Evolutionary conservation across 768 basidiomycete genomes (phyloP).

Genomic region (Rhizopogon sp.): DNA sequence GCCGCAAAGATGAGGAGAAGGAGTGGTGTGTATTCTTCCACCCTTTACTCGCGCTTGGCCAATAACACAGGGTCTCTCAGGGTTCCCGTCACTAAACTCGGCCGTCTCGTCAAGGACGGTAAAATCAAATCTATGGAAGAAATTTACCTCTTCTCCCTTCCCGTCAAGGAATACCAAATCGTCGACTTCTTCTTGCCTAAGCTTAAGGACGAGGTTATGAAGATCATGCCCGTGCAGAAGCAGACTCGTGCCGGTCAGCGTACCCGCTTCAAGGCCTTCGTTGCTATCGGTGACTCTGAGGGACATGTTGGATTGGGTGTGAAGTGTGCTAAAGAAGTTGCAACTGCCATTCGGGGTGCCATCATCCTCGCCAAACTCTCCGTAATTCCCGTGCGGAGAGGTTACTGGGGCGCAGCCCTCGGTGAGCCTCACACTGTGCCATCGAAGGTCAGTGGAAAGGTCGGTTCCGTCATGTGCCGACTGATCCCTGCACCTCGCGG

Average conservation of each 20-base stretch:
- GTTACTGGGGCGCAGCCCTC: conserved; percentile 99
- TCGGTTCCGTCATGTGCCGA: conserved; percentile 98
- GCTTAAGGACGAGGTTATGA: conserved; percentile 99
- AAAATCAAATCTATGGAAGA: conserved; percentile 99
- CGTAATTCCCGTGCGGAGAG: conserved; percentile 95
- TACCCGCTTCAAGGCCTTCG: conserved; percentile 99
- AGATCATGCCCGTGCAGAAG: conserved; percentile 99
- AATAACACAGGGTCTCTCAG: conserved; percentile 33
- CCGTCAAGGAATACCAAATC: conserved; percentile 99
- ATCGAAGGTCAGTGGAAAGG: conserved; percentile 97
- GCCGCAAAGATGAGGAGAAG: conserved; percentile 99
- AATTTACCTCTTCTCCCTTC: conserved; percentile 99
- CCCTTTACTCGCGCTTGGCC: neutral
- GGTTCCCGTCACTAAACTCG: conserved; percentile 98
- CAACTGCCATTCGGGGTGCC: conserved; percentile 98
- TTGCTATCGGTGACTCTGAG: conserved; percentile 98
- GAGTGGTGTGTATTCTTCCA: conserved; percentile 71
- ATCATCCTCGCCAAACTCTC: conserved; percentile 99
- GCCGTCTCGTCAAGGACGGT: conserved; percentile 97
- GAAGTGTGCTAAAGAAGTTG: conserved; percentile 99
- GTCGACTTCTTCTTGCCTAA: conserved; percentile 99
- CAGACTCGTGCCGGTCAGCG: conserved; percentile 99
- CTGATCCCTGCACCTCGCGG: conserved; percentile 98
- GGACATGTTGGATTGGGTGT: conserved; percentile 99
- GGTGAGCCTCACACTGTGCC: conserved; percentile 99